phyloP scores from a whole-genome alignment of 495 filamentous ascomycete species.

The Talaromyces proteolyticus region DNA sequence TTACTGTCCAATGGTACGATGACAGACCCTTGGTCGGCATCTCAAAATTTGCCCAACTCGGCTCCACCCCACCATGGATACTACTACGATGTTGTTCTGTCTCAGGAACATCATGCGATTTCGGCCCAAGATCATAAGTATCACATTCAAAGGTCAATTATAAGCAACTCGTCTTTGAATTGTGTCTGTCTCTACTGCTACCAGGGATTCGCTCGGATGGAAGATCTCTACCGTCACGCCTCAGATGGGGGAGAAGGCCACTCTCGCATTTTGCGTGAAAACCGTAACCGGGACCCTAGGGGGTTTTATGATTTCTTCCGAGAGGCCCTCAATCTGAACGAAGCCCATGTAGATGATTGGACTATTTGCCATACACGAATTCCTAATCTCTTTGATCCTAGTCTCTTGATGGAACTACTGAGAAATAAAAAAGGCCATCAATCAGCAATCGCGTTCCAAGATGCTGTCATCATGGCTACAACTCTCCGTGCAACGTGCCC shows the following conservation, averaged over 20 bases:
- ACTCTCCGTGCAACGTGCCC: conserved; percentile 5
- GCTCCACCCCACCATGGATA: neutral
- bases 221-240: conserved; percentile 7
- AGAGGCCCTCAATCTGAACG: conserved; percentile 4
- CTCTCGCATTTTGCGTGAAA: conserved; percentile 6
- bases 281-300: conserved; percentile 1
- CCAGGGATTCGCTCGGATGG: conserved; percentile 6
- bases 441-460: conserved; percentile 3
- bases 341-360: conserved; percentile 6
- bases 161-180: conserved; percentile 5
- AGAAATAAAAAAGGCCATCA: conserved; percentile 3
- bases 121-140: neutral
- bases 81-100: neutral
- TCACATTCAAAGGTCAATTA: conserved; percentile 2
- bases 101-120: neutral
- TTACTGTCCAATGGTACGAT: too few species aligned
- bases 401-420: conserved; percentile 6
- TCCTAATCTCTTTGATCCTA: conserved; percentile 6
- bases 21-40: neutral
- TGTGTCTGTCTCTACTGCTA: conserved; percentile 8
- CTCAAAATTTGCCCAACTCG: neutral
- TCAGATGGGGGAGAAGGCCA: conserved; percentile 6
- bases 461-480: conserved; percentile 5
- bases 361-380: conserved; percentile 6
- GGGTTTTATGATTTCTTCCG: conserved; percentile 7